A percentile compares a stretch with the other conserved stretches of the same genome.
These are phyloP conservation scores for Rubia yunnanensis DNA, from an alignment of 257 asterid genomes.

Conservation along the genomic window DNA sequence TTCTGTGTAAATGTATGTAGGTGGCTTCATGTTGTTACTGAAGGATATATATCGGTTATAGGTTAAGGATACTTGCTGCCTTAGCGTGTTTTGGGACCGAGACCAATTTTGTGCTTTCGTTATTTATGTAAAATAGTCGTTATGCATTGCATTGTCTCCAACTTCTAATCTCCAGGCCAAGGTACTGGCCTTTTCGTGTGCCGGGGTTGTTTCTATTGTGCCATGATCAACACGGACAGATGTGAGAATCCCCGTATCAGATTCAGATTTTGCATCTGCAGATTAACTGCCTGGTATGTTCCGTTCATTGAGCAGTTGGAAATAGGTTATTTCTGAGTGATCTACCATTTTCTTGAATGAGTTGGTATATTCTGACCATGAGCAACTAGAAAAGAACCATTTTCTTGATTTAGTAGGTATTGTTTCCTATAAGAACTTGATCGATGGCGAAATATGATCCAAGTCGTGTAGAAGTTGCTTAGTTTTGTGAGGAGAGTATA, in stretches of 20 bases:
- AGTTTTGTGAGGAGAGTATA: neutral
- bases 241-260: too few relatives aligned
- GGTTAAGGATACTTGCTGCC: neutral
- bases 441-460: neutral
- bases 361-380: neutral
- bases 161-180: neutral
- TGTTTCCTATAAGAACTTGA: neutral
- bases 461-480: neutral
- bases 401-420: neutral
- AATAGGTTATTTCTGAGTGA: neutral
- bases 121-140: neutral
- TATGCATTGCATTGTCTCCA: neutral
- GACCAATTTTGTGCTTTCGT: neutral
- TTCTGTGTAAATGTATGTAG: conserved; percentile 9
- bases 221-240: too few relatives aligned
- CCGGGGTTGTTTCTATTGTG: too few relatives aligned
- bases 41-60: neutral
- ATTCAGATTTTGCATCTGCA: too few relatives aligned
- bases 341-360: neutral
- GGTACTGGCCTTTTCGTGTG: neutral
- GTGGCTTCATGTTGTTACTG: conserved; percentile 1
- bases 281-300: neutral
- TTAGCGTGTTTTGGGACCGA: conserved; percentile 2
- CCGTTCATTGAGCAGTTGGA: neutral
- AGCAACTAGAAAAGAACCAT: too few relatives aligned